Percentiles rank a stretch among this genome's conserved stretches.
Conservation (phyloP, 2,329 filamentous ascomycete species). For the Helminthosporium solani region DNA sequence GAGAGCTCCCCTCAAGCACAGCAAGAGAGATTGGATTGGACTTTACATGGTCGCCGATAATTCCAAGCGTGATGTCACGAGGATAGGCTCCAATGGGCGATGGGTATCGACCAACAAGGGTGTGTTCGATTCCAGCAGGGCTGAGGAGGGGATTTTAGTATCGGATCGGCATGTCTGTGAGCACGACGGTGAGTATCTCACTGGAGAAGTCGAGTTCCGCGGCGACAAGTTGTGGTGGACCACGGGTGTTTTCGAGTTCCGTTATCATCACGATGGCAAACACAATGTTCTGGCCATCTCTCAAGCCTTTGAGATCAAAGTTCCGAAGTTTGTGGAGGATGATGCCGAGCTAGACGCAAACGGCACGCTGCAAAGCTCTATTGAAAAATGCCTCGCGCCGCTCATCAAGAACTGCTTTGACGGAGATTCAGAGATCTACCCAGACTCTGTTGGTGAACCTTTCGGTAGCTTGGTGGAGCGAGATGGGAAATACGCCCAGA, state of each 20-base stretch:
- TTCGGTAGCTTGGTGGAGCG: conserved; percentile 85
- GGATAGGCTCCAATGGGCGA: conserved; percentile 80
- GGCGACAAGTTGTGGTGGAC: conserved; percentile 98
- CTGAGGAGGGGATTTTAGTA: conserved; percentile 73
- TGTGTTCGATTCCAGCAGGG: conserved; percentile 71
- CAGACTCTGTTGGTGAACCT: conserved; percentile 71
- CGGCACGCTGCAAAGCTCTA: conserved; percentile 63
- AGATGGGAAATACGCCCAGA: conserved; percentile 82
- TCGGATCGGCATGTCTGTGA: conserved; percentile 62
- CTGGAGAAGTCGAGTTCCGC: conserved; percentile 81
- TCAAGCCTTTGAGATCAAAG: conserved; percentile 85
- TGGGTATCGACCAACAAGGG: conserved; percentile 82
- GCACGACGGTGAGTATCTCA: conserved; percentile 59
- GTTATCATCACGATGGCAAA: conserved; percentile 90
- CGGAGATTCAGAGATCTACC: conserved; percentile 85
- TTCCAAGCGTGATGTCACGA: conserved; percentile 77
- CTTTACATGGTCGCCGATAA: conserved; percentile 97
- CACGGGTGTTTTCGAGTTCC: conserved; percentile 92
- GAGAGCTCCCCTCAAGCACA: conserved; percentile 84
- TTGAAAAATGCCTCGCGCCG: conserved; percentile 77
- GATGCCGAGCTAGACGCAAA: conserved; percentile 61
- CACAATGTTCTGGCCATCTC: conserved; percentile 95
- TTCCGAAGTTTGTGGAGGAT: conserved; percentile 78
- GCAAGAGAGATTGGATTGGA: conserved; percentile 91
- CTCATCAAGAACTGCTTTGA: conserved; percentile 92